Evolutionary conservation across 2,329 filamentous ascomycete species (phyloP).

Genomic region (Ascochyta fabae): DNA sequence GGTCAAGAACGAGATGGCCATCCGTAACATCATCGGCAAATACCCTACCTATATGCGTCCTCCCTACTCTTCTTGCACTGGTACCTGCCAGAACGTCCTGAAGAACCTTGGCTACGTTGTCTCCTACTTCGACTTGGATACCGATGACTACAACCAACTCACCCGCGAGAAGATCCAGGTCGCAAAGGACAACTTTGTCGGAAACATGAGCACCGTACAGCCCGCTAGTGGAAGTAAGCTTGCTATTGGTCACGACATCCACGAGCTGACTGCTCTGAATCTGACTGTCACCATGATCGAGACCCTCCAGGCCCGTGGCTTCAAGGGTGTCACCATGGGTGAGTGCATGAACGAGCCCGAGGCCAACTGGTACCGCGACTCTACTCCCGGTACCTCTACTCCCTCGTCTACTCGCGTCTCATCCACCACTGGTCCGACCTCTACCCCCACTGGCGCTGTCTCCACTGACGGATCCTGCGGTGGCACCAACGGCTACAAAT

Average conservation of each 20-base stretch:
- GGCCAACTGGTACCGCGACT: slow-evolving; percentile 58
- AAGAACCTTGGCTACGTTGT: slow-evolving; percentile 62
- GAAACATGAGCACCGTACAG: slow-evolving; percentile 47
- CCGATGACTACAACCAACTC: slow-evolving; percentile 52
- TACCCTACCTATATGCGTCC: slow-evolving; percentile 63
- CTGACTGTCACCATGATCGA: slow-evolving; percentile 55
- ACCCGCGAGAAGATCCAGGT: slow-evolving; percentile 38
- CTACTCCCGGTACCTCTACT: slow-evolving; percentile 44
- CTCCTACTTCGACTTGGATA: slow-evolving; percentile 66
- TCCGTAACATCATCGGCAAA: slow-evolving; percentile 61
- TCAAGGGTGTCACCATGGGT: slow-evolving; percentile 55
- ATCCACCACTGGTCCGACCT: slow-evolving; percentile 18
- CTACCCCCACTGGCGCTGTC: slow-evolving; percentile 29
- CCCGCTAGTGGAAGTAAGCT: slow-evolving; percentile 52
- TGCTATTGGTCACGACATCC: slow-evolving; percentile 61
- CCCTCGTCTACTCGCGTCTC: slow-evolving; percentile 16
- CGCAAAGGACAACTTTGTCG: slow-evolving; percentile 50
- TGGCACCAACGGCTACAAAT: slow-evolving; percentile 30
- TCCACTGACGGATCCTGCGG: slow-evolving; percentile 34
- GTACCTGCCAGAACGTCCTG: slow-evolving; percentile 48
- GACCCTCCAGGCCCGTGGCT: slow-evolving; percentile 46
- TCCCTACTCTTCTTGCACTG: slow-evolving; percentile 56
- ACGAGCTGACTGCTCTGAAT: slow-evolving; percentile 53
- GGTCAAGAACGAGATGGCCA: slow-evolving; percentile 61
- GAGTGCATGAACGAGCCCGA: slow-evolving; percentile 55